A percentile compares a stretch with the other conserved stretches of the same genome.
Evolutionary conservation across 495 filamentous ascomycete species (phyloP).

Genomic region (Neurospora cerealis): DNA sequence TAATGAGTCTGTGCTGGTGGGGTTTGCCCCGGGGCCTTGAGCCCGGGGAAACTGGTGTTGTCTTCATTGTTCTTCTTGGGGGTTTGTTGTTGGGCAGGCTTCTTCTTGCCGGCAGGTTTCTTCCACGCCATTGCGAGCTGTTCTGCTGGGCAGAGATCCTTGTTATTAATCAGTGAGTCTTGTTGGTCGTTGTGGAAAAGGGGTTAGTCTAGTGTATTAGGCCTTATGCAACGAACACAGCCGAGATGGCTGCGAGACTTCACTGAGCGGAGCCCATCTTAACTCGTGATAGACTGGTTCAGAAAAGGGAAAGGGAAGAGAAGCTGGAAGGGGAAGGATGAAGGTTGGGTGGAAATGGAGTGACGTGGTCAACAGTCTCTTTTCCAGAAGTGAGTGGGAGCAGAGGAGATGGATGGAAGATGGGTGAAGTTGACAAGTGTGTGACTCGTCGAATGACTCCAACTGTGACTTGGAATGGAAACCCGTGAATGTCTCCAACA

Average conservation of each 20-base stretch:
- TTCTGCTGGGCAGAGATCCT: background rate
- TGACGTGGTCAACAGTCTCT: background rate
- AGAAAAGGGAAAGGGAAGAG: background rate
- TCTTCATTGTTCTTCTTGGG: conserved; percentile 22
- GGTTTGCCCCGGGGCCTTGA: conserved; percentile 25
- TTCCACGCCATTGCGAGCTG: conserved; percentile 36
- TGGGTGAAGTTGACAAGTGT: background rate
- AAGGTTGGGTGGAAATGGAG: background rate
- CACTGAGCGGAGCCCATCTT: conserved; percentile 20
- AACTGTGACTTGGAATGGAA: background rate
- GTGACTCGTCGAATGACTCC: background rate
- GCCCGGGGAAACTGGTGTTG: conserved; percentile 32
- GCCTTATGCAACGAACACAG: conserved; percentile 11
- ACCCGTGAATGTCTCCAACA: background rate
- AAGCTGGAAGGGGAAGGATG: background rate
- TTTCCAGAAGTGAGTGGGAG: background rate
- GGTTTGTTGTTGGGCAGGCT: conserved; percentile 21
- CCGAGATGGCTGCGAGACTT: conserved; percentile 18
- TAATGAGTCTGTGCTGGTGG: conserved; percentile 51
- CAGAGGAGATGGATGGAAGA: background rate
- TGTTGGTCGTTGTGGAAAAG: background rate
- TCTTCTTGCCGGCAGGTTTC: conserved; percentile 28
- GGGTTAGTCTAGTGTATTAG: background rate
- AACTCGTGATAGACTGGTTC: background rate
- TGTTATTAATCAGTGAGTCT: background rate